These are phyloP conservation scores for Neltuma alba DNA, from an alignment of 306 rosid genomes.

Conservation along the genomic window DNA sequence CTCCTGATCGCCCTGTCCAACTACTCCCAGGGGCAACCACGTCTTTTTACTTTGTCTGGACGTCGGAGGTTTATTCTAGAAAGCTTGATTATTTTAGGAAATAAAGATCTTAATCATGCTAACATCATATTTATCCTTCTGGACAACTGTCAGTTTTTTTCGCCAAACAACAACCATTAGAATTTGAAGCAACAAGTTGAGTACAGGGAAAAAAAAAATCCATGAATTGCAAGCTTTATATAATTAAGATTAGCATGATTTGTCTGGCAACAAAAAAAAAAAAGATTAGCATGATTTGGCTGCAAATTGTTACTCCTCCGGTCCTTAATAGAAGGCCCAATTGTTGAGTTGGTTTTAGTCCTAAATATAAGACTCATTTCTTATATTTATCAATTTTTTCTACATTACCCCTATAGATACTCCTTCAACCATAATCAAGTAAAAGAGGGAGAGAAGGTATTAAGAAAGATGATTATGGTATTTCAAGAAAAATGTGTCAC, in stretches of 20 bases:
- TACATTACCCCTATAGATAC: no score
- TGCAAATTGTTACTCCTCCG: not conserved
- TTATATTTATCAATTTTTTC: no score
- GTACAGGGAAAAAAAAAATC: not conserved
- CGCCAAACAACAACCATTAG: not conserved
- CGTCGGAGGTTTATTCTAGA: not conserved
- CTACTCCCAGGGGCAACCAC: not conserved
- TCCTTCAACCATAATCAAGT: no score
- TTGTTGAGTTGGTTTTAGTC: no score
- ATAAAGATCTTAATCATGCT: not conserved
- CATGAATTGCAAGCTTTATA: not conserved
- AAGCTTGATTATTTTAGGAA: not conserved
- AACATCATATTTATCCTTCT: not conserved
- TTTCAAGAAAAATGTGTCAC: no score
- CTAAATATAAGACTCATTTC: no score
- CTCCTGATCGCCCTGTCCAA: not conserved
- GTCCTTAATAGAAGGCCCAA: no score
- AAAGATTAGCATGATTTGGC: not conserved
- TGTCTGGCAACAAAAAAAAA: no score
- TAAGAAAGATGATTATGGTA: no score
- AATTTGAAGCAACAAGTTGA: not conserved
- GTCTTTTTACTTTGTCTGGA: not conserved
- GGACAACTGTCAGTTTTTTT: not conserved
- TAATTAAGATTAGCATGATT: not conserved
- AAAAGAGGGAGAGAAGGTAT: no score